Conservation (phyloP, 805 yeast genomes). For the Candida railenensis region DNA sequence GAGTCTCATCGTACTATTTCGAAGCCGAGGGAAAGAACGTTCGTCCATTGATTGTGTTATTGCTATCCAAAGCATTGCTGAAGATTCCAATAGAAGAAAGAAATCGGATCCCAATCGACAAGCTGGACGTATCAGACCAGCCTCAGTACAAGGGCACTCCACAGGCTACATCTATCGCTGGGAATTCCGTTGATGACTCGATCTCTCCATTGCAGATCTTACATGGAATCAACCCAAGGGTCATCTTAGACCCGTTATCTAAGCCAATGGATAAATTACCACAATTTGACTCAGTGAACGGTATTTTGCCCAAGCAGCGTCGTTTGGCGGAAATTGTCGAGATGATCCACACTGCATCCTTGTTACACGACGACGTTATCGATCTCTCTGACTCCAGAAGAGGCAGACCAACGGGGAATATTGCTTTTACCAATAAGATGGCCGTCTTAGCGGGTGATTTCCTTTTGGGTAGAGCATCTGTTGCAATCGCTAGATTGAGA, state of each 20-base stretch:
- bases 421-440: conserved; percentile 95
- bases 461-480: conserved; percentile 92
- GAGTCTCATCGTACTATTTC: conserved; percentile 92
- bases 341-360: conserved; percentile 96
- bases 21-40: conserved; percentile 96
- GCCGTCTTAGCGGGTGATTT: conserved; percentile 97
- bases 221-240: conserved; percentile 87
- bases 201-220: conserved; percentile 80
- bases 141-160: conserved; percentile 62
- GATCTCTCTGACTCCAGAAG: conserved; percentile 87
- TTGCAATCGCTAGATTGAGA: conserved; percentile 86
- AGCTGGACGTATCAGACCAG: conserved; percentile 64
- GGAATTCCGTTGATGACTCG: conserved; percentile 57
- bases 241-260: conserved; percentile 78
- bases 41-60: conserved; percentile 83
- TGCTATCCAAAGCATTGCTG: conserved; percentile 78
- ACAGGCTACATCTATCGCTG: conserved; percentile 52
- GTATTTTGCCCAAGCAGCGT: conserved; percentile 91
- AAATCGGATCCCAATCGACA: conserved; percentile 60
- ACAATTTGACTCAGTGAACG: conserved; percentile 55
- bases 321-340: conserved; percentile 96
- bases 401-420: conserved; percentile 87
- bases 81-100: conserved; percentile 71
- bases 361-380: conserved; percentile 95
- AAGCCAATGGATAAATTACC: conserved; percentile 76